phyloP scores from a whole-genome alignment of 352 stramenopile species.

The Phytophthora europaea region DNA sequence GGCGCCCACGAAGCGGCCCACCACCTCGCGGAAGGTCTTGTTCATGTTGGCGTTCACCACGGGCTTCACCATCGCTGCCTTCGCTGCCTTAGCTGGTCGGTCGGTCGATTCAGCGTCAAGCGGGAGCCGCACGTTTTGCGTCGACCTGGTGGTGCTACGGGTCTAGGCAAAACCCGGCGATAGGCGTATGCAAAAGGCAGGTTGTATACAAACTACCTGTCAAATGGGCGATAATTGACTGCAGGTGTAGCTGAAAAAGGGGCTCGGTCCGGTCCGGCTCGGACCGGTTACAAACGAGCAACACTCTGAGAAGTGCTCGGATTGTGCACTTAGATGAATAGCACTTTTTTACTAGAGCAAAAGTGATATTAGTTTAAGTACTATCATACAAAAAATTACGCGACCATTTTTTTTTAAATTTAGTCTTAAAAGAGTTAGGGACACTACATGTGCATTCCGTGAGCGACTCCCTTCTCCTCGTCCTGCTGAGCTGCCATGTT shows the following conservation, averaged over 20 bases:
- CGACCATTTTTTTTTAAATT: no score
- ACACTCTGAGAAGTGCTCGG: background rate
- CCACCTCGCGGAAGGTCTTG: slow-evolving; percentile 86
- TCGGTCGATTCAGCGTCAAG: background rate
- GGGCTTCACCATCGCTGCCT: slow-evolving; percentile 62
- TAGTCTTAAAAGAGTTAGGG: background rate
- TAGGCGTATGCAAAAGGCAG: no score
- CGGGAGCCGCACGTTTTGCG: background rate
- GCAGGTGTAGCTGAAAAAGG: background rate
- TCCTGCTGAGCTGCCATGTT: slow-evolving; percentile 85
- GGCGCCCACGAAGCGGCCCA: slow-evolving; percentile 69
- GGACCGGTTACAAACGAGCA: background rate
- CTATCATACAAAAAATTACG: no score
- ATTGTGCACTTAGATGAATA: no score
- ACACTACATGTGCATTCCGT: slow-evolving; percentile 30
- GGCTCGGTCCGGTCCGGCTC: background rate
- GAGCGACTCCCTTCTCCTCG: slow-evolving; percentile 46
- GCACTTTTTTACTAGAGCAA: no score
- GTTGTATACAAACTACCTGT: no score
- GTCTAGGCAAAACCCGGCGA: no score
- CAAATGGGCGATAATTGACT: background rate
- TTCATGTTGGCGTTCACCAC: slow-evolving; percentile 89
- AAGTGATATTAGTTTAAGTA: no score
- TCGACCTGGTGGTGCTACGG: no score
- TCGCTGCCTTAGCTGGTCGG: background rate